Evolutionary conservation across 495 filamentous ascomycete genomes (phyloP), one percentile per base, ranked within the genome.

Genomic region (Penicillium roqueforti): DNA sequence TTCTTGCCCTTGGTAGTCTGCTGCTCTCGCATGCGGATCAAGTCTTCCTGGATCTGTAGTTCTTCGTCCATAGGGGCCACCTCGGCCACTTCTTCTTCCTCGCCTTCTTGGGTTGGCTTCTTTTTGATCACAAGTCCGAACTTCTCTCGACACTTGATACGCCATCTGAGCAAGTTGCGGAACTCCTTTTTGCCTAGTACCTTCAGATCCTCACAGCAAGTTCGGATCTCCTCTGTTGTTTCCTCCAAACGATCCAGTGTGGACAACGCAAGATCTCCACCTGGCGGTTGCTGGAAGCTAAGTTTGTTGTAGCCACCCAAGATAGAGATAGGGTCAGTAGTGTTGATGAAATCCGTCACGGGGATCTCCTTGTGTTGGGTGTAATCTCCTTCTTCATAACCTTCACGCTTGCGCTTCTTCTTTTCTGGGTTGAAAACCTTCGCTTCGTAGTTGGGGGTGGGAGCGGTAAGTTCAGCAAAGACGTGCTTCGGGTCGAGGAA

Each of bases 381-480:
- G 62, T 87, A 96, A 57, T 99, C 88, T 28, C 92, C 93, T 67
- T 97, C 93, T 63, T 96, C 91, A 58, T 99, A 99, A 76, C 93
- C 93, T 45, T 93, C 91, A 73, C 93, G 79, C 83, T 93, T 97
- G 25, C 93, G 78, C 80, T 96, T 97, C 80, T 96, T 97, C 60
- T 87, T 76, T 68, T 98, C 93, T 0, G 93, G 93, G 60, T 97
- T 95, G 76, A 95, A 99, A 3, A 99, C 93, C 66, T 92, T 93
- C 25, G 92, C 93, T 69, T 99, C 95, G 62, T 96, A 91, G 67
- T 97, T 97, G 9, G 92, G 92, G 5, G 91, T 87, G 13, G 88
- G 84, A 53, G 87, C 89, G 2, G 87, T 78, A n/a, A 97, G 76
- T 70, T 99, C 93, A 39, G 95, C 92, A 67, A 99, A 99, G 18